Base-by-base conservation (phyloP, 495 filamentous ascomycete genomes). In the Xylaria acuta region DNA sequence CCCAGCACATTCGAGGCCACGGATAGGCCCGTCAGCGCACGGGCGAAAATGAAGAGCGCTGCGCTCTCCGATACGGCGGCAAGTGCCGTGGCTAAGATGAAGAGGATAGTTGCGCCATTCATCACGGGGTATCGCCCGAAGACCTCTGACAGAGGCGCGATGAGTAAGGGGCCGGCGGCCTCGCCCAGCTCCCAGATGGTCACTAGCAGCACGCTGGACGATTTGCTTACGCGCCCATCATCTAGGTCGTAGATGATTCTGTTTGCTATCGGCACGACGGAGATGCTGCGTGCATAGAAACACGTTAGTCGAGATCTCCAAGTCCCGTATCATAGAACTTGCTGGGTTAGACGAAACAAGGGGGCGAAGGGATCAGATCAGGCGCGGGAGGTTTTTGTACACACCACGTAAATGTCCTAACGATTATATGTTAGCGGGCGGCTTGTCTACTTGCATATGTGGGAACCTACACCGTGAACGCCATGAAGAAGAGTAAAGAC, bases 131-230 rank as follows among this genome's bases (percentile, higher is more conserved):
- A 84, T 1, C 89, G 85, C 11, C 88, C 89, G 71, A 84, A 84
- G 5, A 89, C 74, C 70, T 90, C 88, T 7, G 84, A 87, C 1
- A 90, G 78, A 0, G 88, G 88, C 11, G 88, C 89, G 76, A 90
- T 89, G 18, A 90, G 77, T 1, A 91, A 73, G 0, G 89, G 89
- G 2, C 88, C 88, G 5, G 84, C 84, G 34, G 87, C 88, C 70
- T 87, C 85, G 67, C 86, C 86, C 3, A 87, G 81, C 66, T 87
- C 86, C 86, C 86, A 88, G 77, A 90, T 88, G 14, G 88, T 89
- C 25, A 90, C 87, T 49, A 90, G 82, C 25, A 89, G 78, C 43
- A 87, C 83, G 73, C 80, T 83, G 47, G 85, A 80, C 0, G 84
- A 84, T 58, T 83, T 84, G 74, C 78, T 76, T 6, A 81, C 75